phyloP scores from a whole-genome alignment of 1,284 basidiomycete species.

The Trichosporon inkin region DNA sequence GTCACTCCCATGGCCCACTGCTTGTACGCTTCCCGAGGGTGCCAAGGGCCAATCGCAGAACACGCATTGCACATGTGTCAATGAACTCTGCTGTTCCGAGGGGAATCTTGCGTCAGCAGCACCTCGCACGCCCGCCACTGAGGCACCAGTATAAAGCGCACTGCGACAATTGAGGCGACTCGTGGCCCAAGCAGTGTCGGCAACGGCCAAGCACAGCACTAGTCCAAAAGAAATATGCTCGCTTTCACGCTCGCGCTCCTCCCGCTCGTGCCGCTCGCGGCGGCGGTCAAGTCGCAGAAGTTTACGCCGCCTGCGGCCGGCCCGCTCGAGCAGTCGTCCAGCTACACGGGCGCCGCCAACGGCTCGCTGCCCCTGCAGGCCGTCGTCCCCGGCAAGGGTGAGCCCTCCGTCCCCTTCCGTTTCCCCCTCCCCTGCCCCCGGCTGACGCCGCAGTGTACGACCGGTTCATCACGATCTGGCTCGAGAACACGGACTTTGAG shows the following conservation, averaged over 20 bases:
- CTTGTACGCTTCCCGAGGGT: too few relatives aligned
- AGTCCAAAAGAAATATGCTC: neutral
- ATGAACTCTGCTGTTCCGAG: too few relatives aligned
- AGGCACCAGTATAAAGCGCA: too few relatives aligned
- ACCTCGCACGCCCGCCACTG: too few relatives aligned
- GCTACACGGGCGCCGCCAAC: slow-evolving; percentile 51
- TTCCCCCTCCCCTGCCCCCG: too few relatives aligned
- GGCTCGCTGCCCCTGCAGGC: slow-evolving; percentile 48
- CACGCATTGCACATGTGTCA: too few relatives aligned
- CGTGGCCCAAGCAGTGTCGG: too few relatives aligned
- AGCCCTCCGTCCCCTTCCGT: neutral
- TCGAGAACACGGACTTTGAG: slow-evolving; percentile 57
- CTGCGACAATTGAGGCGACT: too few relatives aligned
- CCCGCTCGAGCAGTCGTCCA: slow-evolving; percentile 43
- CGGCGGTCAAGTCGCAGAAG: slow-evolving; percentile 38
- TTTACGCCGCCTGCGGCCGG: slow-evolving; percentile 51
- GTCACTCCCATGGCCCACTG: too few relatives aligned
- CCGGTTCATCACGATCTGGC: slow-evolving; percentile 52
- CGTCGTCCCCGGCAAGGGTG: slow-evolving; percentile 49
- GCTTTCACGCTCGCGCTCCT: neutral
- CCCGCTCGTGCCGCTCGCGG: slow-evolving; percentile 15
- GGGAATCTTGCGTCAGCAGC: too few relatives aligned
- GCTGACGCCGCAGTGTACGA: slow-evolving; percentile 51
- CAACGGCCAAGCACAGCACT: too few relatives aligned
- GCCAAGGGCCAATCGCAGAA: too few relatives aligned